phyloP scores from a whole-genome alignment of 257 asterid species.

The Striga asiatica region DNA sequence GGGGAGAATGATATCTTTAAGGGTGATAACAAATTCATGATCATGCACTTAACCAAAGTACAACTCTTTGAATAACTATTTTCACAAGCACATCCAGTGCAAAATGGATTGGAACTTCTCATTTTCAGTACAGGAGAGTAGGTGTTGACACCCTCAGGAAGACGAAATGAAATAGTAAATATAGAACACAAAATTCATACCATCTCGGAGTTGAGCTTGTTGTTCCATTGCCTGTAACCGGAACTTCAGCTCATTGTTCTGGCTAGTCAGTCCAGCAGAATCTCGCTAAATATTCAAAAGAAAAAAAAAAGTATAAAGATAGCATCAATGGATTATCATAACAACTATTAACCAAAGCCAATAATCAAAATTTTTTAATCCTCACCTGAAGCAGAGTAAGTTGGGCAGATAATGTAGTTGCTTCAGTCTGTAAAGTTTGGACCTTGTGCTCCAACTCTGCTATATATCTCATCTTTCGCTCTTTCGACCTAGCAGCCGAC shows the following conservation, averaged over 20 bases:
- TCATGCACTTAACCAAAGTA: no score
- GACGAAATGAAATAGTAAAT: background rate
- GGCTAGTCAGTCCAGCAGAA: constrained; percentile 47
- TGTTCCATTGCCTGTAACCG: constrained; percentile 77
- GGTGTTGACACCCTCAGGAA: background rate
- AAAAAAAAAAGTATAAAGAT: background rate
- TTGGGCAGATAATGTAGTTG: constrained; percentile 66
- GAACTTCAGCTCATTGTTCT: constrained; percentile 62
- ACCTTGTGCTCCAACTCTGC: constrained; percentile 69
- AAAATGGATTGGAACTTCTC: background rate
- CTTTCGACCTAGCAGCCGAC: constrained; percentile 73
- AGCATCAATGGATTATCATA: no score
- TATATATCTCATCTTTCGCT: constrained; percentile 56
- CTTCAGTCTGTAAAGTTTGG: constrained; percentile 68
- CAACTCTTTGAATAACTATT: background rate
- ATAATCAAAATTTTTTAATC: constrained; percentile 7
- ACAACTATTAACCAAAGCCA: background rate
- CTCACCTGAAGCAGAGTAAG: constrained; percentile 63
- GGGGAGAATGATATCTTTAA: no score
- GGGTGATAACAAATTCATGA: no score
- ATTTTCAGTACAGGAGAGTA: background rate
- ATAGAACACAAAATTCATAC: constrained; percentile 27
- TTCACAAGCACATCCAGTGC: background rate
- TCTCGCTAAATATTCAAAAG: constrained; percentile 45
- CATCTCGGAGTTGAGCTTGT: constrained; percentile 75